Evolutionary conservation across 352 stramenopile genomes (phyloP), one percentile per base, ranked within the genome.

Genomic region (Globisporangium heterothallicum): DNA sequence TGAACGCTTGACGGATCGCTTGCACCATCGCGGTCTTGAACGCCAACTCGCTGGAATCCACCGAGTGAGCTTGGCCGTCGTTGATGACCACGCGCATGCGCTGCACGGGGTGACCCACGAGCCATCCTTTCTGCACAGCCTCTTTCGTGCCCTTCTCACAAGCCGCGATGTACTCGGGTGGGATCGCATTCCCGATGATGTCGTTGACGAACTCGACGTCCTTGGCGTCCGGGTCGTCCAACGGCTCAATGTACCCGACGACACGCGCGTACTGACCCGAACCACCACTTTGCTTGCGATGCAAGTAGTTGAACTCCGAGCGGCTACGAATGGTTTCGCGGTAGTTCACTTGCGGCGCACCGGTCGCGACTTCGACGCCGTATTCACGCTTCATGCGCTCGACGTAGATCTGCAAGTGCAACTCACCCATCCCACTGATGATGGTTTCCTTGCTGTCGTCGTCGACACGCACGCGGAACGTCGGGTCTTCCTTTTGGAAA

Each of bases 341-440:
- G 80, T 99, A 99, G 68, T 98, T 99, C 24, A 99, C 97, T 70
- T 97, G 94, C 6, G 97, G 97, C 40, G 96, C 86, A 29, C 95
- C 78, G 1, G 76, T 90, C 24, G 74, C 66, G 22, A 94, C 85
- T 22, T 99, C 95, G 16, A 98, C 92, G 57, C 71, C 82, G 83
- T 99, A 99, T 78, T 99, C 96, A 50, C 96, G 92, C 73, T 92
- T 96, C 92, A 99, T 98, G 42, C 97, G 92, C 78, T 99, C 97
- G 50, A 99, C 90, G 74, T 99, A 99, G 43, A 99, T 97, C 72
- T 99, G 95, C 53, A 99, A 71, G 72, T 98, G 94, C 25, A 99
- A 81, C 72, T 99, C 97, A 55, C 97, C 97, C 97, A 99, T 99
- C 32, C 97, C 97, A 56, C 81, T 97, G 53, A 99, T 94, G 63